These are phyloP conservation scores for Cercospora sp. DNA, from an alignment of 2,329 filamentous ascomycete species.

Conservation along the genomic window DNA sequence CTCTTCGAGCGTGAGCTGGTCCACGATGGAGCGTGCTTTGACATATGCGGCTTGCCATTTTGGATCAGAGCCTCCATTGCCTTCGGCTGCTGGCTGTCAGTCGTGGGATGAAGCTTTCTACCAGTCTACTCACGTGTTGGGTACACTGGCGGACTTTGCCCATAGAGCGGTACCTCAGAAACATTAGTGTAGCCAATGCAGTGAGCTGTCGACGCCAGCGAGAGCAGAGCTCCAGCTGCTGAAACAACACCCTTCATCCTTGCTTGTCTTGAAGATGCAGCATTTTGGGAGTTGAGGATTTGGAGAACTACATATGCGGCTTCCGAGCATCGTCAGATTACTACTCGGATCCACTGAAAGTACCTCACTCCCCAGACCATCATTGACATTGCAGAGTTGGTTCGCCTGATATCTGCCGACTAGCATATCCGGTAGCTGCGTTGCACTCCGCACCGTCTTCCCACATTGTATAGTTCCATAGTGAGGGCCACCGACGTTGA, in stretches of 20 bases:
- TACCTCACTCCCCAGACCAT: not conserved
- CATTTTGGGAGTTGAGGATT: not conserved
- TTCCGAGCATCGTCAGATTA: not conserved
- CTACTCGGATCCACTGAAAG: not conserved
- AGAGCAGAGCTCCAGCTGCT: constrained; percentile 24
- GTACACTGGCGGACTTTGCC: constrained; percentile 33
- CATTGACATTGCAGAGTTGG: not conserved
- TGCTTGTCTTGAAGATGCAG: not conserved
- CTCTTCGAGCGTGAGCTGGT: constrained; percentile 40
- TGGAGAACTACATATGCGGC: not conserved
- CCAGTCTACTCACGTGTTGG: constrained; percentile 31
- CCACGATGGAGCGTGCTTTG: constrained; percentile 37
- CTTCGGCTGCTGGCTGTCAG: constrained; percentile 25
- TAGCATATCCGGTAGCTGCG: not conserved
- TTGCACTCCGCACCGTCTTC: not conserved
- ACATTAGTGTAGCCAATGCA: constrained; percentile 25
- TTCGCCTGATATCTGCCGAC: not conserved
- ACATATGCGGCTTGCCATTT: constrained; percentile 38
- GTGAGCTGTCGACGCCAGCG: constrained; percentile 12
- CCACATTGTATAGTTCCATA: not conserved
- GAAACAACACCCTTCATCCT: constrained; percentile 21
- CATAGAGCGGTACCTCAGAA: constrained; percentile 26
- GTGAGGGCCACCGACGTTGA: not conserved
- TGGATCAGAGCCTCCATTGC: constrained; percentile 27
- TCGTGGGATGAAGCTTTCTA: not conserved